Base-by-base conservation (phyloP, 768 basidiomycete species). In the Kwoniella dejecticola region DNA sequence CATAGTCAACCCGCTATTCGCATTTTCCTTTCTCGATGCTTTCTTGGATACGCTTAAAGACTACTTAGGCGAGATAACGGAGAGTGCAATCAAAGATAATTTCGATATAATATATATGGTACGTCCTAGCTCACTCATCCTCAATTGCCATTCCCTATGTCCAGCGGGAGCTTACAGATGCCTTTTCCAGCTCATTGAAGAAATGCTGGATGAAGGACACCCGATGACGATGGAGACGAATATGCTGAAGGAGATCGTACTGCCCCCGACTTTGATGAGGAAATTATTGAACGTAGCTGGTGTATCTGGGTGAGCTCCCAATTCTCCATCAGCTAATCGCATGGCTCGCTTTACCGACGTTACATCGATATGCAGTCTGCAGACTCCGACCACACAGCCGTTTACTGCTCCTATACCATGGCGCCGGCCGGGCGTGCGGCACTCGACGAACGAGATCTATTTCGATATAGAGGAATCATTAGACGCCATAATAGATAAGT, bases 31-130 rank as follows among this genome's bases (percentile, higher is more conserved):
- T 75, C 77, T 96, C 27, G 86, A 90, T 72, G 86, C 89, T 0
- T 94, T 97, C 75, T 79, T 89, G 36, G 87, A 90, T 52, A 88
- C 94, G 46, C 80, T 97, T 45, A 81, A 83, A 49, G 91, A 95
- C 62, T 97, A 97, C 75, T 87, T 96, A 66, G 92, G 90, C 1
- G 84, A 86, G n/a, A 82, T 94, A 23, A 90, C 88, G 30, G 85
- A 89, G 24, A 83, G 85, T 4, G 87, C 85, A 2, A 80, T 97
- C 66, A 89, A 87, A 69, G 92, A 96, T 62, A 90, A 95, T 77
- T 95, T 96, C 77, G 94, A 97, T 72, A 85, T 91, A 24, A 92
- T 96, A 6, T 95, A 97, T 73, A 93, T 95, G 83, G 91, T 89
- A 64, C 24, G 84, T 17, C 17, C 17, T 38, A 42, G 33, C 33